Percentiles rank a stretch among this genome's conserved stretches.
Evolutionary conservation across 78 protist genomes (phyloP).

Genomic region (Cavenderia fasciculata): DNA sequence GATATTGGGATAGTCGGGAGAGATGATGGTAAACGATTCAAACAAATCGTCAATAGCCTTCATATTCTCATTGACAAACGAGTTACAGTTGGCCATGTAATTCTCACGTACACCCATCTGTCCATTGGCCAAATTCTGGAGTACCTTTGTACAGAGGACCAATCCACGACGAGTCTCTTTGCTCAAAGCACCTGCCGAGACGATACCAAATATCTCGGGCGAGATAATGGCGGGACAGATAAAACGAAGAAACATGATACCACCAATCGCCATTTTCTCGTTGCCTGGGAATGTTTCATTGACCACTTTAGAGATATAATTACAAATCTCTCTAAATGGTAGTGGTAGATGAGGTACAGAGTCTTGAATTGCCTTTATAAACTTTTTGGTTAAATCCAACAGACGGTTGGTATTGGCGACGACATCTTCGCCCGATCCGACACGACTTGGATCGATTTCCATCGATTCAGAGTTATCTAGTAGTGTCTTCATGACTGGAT

Average conservation of each 20-base stretch:
- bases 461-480: constrained; percentile 1
- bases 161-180: constrained; percentile 57
- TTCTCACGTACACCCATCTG: constrained; percentile 73
- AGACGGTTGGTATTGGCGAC: constrained; percentile 45
- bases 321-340: constrained; percentile 35
- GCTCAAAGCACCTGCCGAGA: background rate
- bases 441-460: constrained; percentile 73
- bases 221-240: constrained; percentile 52
- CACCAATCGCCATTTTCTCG: constrained; percentile 71
- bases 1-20: background rate
- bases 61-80: constrained; percentile 42
- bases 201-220: constrained; percentile 68
- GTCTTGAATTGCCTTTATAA: constrained; percentile 43
- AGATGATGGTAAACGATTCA: constrained; percentile 27
- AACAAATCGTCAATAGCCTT: constrained; percentile 46
- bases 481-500: constrained; percentile 24
- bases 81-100: constrained; percentile 46
- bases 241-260: constrained; percentile 76
- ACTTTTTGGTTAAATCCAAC: background rate
- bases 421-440: constrained; percentile 24
- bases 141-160: constrained; percentile 35
- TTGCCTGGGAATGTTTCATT: constrained; percentile 52
- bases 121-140: constrained; percentile 81
- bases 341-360: background rate
- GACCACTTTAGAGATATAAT: constrained; percentile 47